A percentile compares a stretch with the other conserved stretches of the same genome.
Conservation (phyloP, 257 asterid genomes). For the Solanum chiquidenum region DNA sequence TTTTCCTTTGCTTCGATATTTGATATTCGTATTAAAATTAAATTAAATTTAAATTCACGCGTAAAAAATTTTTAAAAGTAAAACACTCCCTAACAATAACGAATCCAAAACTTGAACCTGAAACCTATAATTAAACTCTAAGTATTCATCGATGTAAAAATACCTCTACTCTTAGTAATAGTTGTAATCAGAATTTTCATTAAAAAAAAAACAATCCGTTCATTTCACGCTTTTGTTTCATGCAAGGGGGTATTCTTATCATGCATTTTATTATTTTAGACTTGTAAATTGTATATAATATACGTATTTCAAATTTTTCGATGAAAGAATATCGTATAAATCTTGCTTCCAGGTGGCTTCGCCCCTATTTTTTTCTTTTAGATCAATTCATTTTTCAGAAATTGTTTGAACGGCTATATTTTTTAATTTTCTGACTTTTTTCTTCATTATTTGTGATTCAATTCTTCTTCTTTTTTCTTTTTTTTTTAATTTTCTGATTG, state of each 20-base stretch:
- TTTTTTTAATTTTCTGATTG: background rate
- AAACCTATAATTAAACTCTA: background rate
- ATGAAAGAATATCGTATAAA: too few species aligned
- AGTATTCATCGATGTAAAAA: too few species aligned
- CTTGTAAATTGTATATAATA: background rate
- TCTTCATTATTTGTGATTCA: too few species aligned
- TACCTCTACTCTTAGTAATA: too few species aligned
- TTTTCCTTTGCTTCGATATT: accelerated
- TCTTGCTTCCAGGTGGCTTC: background rate
- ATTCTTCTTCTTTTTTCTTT: too few species aligned
- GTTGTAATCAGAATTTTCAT: accelerated
- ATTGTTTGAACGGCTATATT: too few species aligned
- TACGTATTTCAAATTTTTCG: background rate
- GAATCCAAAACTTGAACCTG: background rate
- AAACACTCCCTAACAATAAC: background rate
- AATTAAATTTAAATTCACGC: too few species aligned
- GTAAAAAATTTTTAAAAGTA: background rate
- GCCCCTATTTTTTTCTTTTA: background rate
- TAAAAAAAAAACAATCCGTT: accelerated
- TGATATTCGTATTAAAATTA: accelerated
- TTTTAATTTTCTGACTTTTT: background rate
- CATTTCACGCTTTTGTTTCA: background rate
- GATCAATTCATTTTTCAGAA: background rate
- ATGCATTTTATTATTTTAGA: background rate
- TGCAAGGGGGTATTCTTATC: background rate